Percentiles rank a stretch among this genome's conserved stretches.
phyloP scores from a whole-genome alignment of 2,329 filamentous ascomycete species.

The Zarea fungicola region DNA sequence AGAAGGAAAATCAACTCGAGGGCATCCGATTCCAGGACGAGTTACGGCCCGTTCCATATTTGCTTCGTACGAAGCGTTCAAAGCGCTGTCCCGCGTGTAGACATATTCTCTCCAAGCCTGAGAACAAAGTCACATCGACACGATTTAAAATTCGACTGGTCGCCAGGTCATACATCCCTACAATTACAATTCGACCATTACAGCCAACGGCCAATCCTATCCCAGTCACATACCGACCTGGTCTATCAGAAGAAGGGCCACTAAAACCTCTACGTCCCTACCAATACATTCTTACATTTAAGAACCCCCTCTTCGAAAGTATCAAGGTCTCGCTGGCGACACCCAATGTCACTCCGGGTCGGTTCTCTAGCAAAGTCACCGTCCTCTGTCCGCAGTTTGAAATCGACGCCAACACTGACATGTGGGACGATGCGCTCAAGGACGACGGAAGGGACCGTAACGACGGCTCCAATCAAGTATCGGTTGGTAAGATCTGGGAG shows the following conservation, averaged over 20 bases:
- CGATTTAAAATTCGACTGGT: conserved; percentile 91
- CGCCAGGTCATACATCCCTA: conserved; percentile 82
- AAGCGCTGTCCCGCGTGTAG: conserved; percentile 91
- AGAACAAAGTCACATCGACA: conserved; percentile 81
- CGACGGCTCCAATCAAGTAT: conserved; percentile 51
- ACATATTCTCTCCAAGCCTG: conserved; percentile 92
- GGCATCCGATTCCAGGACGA: conserved; percentile 63
- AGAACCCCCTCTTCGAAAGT: conserved; percentile 89
- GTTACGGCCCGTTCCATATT: conserved; percentile 73
- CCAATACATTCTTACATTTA: conserved; percentile 85
- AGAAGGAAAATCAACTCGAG: conserved; percentile 45
- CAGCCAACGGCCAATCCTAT: conserved; percentile 32
- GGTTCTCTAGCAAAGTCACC: conserved; percentile 74
- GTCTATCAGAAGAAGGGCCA: conserved; percentile 26
- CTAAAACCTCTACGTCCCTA: conserved; percentile 55
- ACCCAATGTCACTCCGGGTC: conserved; percentile 70
- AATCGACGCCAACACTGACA: conserved; percentile 83
- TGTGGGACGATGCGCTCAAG: conserved; percentile 82
- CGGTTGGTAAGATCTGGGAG: conserved; percentile 96
- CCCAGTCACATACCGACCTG: conserved; percentile 30
- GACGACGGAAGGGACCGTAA: conserved; percentile 38
- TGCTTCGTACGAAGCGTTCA: conserved; percentile 85
- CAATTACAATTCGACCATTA: conserved; percentile 66
- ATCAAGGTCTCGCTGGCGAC: conserved; percentile 86
- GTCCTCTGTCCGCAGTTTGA: conserved; percentile 93